phyloP scores from a whole-genome alignment of 148 eudicot species.

The Camellia japonica region DNA sequence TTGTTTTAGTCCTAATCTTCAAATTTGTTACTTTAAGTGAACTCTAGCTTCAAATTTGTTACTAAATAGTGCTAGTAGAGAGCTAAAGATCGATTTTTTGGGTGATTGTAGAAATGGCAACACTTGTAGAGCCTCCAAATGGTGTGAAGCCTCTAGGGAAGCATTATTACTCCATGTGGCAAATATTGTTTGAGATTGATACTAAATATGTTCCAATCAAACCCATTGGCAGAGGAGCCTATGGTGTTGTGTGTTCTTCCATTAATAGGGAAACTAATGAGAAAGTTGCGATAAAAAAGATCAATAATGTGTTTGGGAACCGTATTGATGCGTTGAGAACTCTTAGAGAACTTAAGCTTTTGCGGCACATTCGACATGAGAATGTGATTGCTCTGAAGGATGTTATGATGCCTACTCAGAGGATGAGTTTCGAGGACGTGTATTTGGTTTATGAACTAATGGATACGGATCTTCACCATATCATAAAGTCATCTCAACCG shows the following conservation, averaged over 20 bases:
- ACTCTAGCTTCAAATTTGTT: neutral
- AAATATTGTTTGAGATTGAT: slow-evolving; percentile 39
- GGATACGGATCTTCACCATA: slow-evolving; percentile 46
- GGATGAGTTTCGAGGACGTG: slow-evolving; percentile 35
- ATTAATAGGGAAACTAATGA: slow-evolving; percentile 36
- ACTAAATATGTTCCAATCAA: slow-evolving; percentile 34
- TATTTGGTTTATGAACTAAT: slow-evolving; percentile 51
- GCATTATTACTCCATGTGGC: slow-evolving; percentile 32
- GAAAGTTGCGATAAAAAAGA: slow-evolving; percentile 54
- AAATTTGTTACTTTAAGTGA: neutral
- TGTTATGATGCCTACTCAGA: slow-evolving; percentile 31
- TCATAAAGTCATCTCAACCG: slow-evolving; percentile 37
- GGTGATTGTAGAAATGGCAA: slow-evolving; percentile 20
- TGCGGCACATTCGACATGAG: slow-evolving; percentile 36
- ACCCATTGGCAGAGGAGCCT: slow-evolving; percentile 45
- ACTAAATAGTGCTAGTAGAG: neutral
- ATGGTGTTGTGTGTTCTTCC: slow-evolving; percentile 45
- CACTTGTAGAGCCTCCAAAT: slow-evolving; percentile 24
- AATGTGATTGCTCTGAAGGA: slow-evolving; percentile 49
- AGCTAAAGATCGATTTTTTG: neutral
- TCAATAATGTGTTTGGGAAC: slow-evolving; percentile 33
- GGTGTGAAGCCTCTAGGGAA: slow-evolving; percentile 25
- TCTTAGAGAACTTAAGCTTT: slow-evolving; percentile 36
- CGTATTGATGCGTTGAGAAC: slow-evolving; percentile 27
- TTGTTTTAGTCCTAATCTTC: neutral